Evolutionary conservation across 306 rosid species (phyloP).

Genomic region (Fragaria iinumae): DNA sequence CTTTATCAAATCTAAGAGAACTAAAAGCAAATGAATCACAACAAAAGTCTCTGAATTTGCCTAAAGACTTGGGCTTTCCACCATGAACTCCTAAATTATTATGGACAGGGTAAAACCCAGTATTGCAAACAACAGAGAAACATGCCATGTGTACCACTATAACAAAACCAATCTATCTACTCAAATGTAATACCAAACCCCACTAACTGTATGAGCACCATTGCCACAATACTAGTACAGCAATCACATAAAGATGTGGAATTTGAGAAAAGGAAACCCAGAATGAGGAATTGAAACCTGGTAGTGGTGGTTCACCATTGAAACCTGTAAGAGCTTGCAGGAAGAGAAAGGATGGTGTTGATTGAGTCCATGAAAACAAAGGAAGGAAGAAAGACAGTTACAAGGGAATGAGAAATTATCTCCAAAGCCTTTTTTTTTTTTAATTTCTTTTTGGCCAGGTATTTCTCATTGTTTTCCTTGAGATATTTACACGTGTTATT

Average conservation of each 20-base stretch:
- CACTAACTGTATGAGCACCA: conserved; percentile 26
- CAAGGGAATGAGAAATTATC: conserved; percentile 2
- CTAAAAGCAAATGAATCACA: conserved; percentile 36
- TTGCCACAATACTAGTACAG: neutral
- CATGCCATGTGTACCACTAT: conserved; percentile 53
- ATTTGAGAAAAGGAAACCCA: neutral
- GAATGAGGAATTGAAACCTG: conserved; percentile 6
- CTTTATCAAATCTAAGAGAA: conserved; percentile 32
- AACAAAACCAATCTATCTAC: conserved; percentile 24
- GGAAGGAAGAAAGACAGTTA: neutral
- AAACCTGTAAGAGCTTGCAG: neutral
- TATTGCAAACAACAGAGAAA: conserved; percentile 54
- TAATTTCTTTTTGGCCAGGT: neutral
- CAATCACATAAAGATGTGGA: conserved; percentile 1
- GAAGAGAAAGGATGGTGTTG: neutral
- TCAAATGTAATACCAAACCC: conserved; percentile 18
- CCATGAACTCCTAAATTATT: conserved; percentile 30
- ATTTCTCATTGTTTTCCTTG: neutral
- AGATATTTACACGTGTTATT: neutral
- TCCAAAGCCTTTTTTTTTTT: neutral
- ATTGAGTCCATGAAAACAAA: neutral
- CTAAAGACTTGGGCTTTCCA: conserved; percentile 42
- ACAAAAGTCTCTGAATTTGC: conserved; percentile 39
- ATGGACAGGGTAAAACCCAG: conserved; percentile 39
- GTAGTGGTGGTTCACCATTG: neutral